Conservation (phyloP, 2,329 filamentous ascomycete genomes). For the Botrytis aclada region DNA sequence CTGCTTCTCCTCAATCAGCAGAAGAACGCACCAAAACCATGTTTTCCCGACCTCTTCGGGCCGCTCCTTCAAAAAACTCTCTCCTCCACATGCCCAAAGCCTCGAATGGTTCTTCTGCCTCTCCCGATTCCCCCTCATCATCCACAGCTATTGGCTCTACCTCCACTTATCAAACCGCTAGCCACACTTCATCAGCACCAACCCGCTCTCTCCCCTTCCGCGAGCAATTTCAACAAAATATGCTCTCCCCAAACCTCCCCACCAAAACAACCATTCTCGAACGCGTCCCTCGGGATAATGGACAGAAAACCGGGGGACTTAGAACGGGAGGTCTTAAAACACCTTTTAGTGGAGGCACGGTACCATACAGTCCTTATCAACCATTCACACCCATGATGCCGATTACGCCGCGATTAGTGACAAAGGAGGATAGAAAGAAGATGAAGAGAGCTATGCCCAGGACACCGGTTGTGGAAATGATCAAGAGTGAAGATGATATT, state of each 20-base stretch:
- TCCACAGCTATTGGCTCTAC: slow-evolving; percentile 5
- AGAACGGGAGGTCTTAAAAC: slow-evolving; percentile 54
- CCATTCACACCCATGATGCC: slow-evolving; percentile 73
- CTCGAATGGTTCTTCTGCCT: slow-evolving; percentile 8
- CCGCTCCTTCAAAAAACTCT: slow-evolving; percentile 13
- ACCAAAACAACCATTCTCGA: slow-evolving; percentile 66
- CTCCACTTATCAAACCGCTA: slow-evolving; percentile 10
- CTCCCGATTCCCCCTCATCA: slow-evolving; percentile 12
- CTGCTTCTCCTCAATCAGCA: slow-evolving; percentile 26
- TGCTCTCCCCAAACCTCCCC: slow-evolving; percentile 31
- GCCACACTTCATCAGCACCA: slow-evolving; percentile 23
- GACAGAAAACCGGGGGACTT: slow-evolving; percentile 45
- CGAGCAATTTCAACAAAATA: slow-evolving; percentile 55
- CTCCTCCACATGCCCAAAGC: background rate
- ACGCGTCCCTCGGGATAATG: slow-evolving; percentile 50
- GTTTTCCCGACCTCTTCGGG: slow-evolving; percentile 16
- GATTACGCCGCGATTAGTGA: slow-evolving; percentile 72
- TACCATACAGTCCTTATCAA: slow-evolving; percentile 77
- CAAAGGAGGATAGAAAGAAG: slow-evolving; percentile 66
- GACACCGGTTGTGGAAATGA: slow-evolving; percentile 61
- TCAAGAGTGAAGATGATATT: slow-evolving; percentile 59
- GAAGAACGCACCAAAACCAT: background rate
- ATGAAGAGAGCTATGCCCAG: slow-evolving; percentile 60
- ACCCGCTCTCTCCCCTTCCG: slow-evolving; percentile 54
- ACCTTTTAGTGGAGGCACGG: slow-evolving; percentile 58